Percentiles rank a stretch among this genome's conserved stretches.
phyloP scores from a whole-genome alignment of 345 rosid genomes.

The Ailanthus altissimus region DNA sequence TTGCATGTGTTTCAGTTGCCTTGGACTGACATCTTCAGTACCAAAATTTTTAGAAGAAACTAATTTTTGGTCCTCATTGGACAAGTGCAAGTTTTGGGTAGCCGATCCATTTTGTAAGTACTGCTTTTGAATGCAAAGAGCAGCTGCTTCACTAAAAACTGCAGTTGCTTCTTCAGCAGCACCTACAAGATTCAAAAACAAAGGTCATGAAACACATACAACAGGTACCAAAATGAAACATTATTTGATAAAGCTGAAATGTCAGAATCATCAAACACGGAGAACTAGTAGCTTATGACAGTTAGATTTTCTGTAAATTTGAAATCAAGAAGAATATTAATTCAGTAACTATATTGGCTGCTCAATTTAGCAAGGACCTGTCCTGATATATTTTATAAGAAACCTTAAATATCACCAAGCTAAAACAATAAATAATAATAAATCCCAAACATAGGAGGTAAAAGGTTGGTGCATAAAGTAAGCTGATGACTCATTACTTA shows the following conservation, averaged over 20 bases:
- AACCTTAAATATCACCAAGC: not conserved
- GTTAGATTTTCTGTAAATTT: not conserved
- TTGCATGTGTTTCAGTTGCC: slow-evolving; percentile 70
- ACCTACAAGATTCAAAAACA: slow-evolving; percentile 42
- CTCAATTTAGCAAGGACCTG: slow-evolving; percentile 4
- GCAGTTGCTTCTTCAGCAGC: slow-evolving; percentile 89
- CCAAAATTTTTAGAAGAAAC: slow-evolving; percentile 41
- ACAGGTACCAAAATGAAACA: not conserved
- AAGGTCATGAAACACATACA: not conserved
- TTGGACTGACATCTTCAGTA: slow-evolving; percentile 64
- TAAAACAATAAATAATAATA: not conserved
- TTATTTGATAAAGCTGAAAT: not conserved
- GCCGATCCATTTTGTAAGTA: slow-evolving; percentile 50
- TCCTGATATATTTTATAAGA: not conserved
- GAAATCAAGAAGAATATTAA: slow-evolving; percentile 1
- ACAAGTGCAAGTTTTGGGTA: slow-evolving; percentile 41
- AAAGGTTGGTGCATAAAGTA: not conserved
- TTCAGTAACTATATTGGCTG: not conserved
- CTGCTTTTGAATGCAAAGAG: slow-evolving; percentile 81
- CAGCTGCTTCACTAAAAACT: slow-evolving; percentile 90
- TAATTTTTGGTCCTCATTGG: slow-evolving; percentile 64
- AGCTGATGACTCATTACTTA: not conserved
- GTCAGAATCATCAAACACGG: not conserved
- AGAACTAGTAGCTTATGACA: not conserved
- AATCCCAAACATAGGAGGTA: not conserved